phyloP scores from a whole-genome alignment of 1,139 yeast species.

The Suhomyces coccinellae region DNA sequence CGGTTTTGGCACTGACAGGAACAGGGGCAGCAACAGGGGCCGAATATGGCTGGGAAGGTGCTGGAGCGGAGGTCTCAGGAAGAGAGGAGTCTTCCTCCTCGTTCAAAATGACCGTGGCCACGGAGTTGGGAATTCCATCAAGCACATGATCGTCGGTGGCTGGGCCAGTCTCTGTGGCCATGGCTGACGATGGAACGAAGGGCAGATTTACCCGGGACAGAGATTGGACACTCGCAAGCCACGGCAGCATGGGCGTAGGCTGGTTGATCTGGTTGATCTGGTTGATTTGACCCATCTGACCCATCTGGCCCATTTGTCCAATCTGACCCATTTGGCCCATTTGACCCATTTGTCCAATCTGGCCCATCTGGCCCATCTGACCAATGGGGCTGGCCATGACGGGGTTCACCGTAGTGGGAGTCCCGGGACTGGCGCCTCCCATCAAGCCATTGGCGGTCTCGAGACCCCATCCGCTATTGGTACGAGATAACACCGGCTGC shows the following conservation, averaged over 20 bases:
- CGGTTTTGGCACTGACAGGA: neutral
- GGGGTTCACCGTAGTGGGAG: slow-evolving; percentile 32
- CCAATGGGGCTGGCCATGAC: slow-evolving; percentile 16
- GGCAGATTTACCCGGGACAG: slow-evolving; percentile 46
- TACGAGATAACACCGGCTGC: slow-evolving; percentile 38
- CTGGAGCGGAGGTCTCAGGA: no score
- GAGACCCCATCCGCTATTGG: slow-evolving; percentile 45
- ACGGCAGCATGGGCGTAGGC: slow-evolving; percentile 46
- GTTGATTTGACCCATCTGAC: slow-evolving; percentile 16
- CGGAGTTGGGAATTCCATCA: slow-evolving; percentile 38
- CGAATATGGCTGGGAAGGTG: neutral
- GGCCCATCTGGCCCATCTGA: no score
- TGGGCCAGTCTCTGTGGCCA: slow-evolving; percentile 2
- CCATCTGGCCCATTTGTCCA: no score
- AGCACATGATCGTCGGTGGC: slow-evolving; percentile 31
- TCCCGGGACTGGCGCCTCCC: slow-evolving; percentile 26
- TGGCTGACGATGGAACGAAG: slow-evolving; percentile 28
- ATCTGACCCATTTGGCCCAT: no score
- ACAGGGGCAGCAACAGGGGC: neutral
- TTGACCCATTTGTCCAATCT: no score
- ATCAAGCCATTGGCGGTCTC: slow-evolving; percentile 25
- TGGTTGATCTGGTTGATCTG: slow-evolving; percentile 34
- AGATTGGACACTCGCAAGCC: slow-evolving; percentile 37
- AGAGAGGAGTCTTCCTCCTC: slow-evolving; percentile 23
- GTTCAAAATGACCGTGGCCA: slow-evolving; percentile 38